Evolutionary conservation across 805 yeast species (phyloP).

Genomic region (Geotrichum ghanense): DNA sequence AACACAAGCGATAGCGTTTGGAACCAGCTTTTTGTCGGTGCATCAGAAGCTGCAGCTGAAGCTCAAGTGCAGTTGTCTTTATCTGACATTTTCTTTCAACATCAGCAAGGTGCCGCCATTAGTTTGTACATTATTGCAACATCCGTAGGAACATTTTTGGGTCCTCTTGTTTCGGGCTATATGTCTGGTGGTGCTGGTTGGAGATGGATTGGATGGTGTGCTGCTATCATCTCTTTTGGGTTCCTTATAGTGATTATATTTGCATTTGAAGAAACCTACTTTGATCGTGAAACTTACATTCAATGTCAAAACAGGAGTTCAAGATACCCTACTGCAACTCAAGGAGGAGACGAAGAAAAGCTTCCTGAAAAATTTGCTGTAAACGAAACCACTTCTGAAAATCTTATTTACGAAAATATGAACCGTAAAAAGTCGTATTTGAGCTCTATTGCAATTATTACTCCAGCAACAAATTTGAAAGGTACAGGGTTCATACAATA

Average conservation of each 20-base stretch:
- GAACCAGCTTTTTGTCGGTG: slow-evolving; percentile 75
- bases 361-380: background rate
- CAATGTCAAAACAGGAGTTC: slow-evolving; percentile 4
- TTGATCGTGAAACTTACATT: slow-evolving; percentile 21
- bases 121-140: slow-evolving; percentile 67
- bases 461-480: slow-evolving; percentile 38
- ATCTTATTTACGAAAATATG: background rate
- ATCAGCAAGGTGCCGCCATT: slow-evolving; percentile 62
- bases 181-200: slow-evolving; percentile 48
- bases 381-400: slow-evolving; percentile 1
- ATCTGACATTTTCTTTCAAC: slow-evolving; percentile 66
- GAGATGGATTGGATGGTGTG: slow-evolving; percentile 69
- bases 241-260: slow-evolving; percentile 43
- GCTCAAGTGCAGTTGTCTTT: slow-evolving; percentile 55
- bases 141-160: slow-evolving; percentile 67
- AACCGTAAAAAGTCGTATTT: slow-evolving; percentile 32
- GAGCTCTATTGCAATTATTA: slow-evolving; percentile 31
- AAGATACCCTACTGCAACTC: slow-evolving; percentile 1
- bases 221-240: slow-evolving; percentile 52
- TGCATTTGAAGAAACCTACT: slow-evolving; percentile 59
- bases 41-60: slow-evolving; percentile 72
- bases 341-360: slow-evolving; percentile 3
- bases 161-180: slow-evolving; percentile 68
- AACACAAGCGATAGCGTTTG: slow-evolving; percentile 52
- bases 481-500: slow-evolving; percentile 64